Percentiles rank a stretch among this genome's conserved stretches.
Conservation (phyloP, 352 stramenopile species). For the Pythium sukuiense region DNA sequence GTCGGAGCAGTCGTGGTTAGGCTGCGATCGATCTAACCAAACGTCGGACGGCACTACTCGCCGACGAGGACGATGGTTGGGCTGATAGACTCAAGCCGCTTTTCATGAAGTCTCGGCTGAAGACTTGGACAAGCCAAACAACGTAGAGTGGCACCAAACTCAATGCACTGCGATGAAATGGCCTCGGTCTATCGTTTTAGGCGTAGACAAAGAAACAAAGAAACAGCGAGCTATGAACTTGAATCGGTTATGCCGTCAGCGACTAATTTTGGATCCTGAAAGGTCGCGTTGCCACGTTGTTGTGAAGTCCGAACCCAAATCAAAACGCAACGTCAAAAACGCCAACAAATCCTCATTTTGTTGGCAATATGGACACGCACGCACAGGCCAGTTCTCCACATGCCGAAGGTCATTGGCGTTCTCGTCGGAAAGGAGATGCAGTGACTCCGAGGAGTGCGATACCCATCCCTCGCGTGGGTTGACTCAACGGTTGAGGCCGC, state of each 20-base stretch:
- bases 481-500: background rate
- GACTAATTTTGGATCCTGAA: conserved; percentile 6
- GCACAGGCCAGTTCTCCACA: background rate
- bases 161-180: background rate
- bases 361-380: background rate
- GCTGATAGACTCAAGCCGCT: background rate
- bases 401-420: background rate
- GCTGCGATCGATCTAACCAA: background rate
- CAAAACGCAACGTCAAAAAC: background rate
- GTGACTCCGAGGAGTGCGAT: background rate
- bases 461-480: background rate
- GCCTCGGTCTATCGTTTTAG: background rate
- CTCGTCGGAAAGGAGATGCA: conserved; percentile 3
- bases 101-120: background rate
- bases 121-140: background rate
- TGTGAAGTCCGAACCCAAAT: background rate
- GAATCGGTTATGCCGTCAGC: background rate
- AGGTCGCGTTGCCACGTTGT: conserved; percentile 2
- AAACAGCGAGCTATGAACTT: background rate
- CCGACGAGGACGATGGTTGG: background rate
- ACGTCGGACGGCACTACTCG: background rate
- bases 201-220: background rate
- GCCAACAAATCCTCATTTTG: background rate
- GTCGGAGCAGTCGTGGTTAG: conserved; percentile 1
- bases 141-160: background rate